These are phyloP conservation scores for Trametes gibbosa DNA, from an alignment of 768 basidiomycete species.

Conservation along the genomic window DNA sequence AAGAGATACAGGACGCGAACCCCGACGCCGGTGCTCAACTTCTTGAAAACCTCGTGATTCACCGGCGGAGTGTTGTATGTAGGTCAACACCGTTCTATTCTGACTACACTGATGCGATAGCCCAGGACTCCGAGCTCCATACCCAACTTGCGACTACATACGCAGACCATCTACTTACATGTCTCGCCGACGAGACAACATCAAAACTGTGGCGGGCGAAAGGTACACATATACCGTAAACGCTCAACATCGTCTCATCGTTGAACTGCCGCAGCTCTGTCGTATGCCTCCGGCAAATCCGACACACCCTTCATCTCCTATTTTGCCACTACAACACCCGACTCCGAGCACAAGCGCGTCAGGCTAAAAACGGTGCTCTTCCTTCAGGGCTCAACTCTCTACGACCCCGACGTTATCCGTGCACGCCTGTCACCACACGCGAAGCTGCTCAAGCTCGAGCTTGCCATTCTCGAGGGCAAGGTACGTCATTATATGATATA, in stretches of 20 bases:
- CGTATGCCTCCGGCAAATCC: constrained; percentile 29
- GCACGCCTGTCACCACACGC: constrained; percentile 44
- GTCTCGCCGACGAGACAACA: constrained; percentile 48
- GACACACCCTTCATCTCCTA: constrained; percentile 61
- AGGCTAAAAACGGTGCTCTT: constrained; percentile 78
- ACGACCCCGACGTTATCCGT: constrained; percentile 52
- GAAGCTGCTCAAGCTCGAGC: constrained; percentile 63
- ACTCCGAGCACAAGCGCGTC: constrained; percentile 67
- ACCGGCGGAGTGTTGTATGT: constrained; percentile 63
- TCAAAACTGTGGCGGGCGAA: constrained; percentile 72
- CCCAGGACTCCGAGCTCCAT: constrained; percentile 62
- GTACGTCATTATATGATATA: constrained; percentile 36
- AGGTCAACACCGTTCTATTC: constrained; percentile 19
- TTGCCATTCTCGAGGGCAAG: constrained; percentile 78
- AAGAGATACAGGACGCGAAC: constrained; percentile 55
- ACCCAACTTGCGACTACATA: constrained; percentile 58
- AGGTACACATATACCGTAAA: constrained; percentile 35
- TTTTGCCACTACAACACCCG: constrained; percentile 80
- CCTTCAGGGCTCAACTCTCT: constrained; percentile 72
- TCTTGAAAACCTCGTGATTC: constrained; percentile 78
- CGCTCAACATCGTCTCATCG: not conserved
- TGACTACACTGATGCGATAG: not conserved
- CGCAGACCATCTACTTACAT: constrained; percentile 51
- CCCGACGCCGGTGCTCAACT: constrained; percentile 64
- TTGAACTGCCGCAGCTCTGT: constrained; percentile 19